Percentiles rank a stretch among this genome's conserved stretches.
These are phyloP conservation scores for Sporisorium sorghi DNA, from an alignment of 1,284 basidiomycete species.

Conservation along the genomic window DNA sequence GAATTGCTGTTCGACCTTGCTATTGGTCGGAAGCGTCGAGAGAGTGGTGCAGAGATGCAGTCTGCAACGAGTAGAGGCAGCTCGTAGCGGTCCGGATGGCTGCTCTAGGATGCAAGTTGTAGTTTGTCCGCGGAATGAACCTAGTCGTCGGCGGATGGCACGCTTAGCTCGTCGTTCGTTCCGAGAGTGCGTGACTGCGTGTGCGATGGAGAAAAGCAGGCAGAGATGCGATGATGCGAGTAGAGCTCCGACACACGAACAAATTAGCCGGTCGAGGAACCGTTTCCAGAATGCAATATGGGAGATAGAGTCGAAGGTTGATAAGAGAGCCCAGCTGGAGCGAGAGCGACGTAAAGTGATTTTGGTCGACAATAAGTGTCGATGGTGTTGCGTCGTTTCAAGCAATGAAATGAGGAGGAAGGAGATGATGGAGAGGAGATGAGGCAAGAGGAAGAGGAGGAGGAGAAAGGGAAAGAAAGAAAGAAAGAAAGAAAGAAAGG, in stretches of 20 bases:
- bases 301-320: background rate
- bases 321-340: conserved; percentile 1
- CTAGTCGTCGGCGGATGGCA: background rate
- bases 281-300: background rate
- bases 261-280: conserved; percentile 6
- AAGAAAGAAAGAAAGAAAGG: background rate
- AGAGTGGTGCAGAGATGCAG: background rate
- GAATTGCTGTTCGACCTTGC: background rate
- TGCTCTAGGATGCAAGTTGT: background rate
- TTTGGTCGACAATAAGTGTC: background rate
- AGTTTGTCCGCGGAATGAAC: background rate
- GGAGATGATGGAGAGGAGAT: background rate
- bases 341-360: conserved; percentile 1
- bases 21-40: background rate
- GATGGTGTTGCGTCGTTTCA: too few relatives aligned
- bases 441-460: background rate
- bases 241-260: background rate
- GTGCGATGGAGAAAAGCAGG: background rate
- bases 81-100: background rate
- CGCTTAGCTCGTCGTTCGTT: background rate
- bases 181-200: background rate
- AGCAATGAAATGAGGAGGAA: too few relatives aligned
- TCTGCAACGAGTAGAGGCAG: background rate
- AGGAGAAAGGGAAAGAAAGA: background rate
- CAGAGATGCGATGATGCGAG: background rate